phyloP scores from a whole-genome alignment of 441 rosid species.

The Bocquillonia castaneifolia region DNA sequence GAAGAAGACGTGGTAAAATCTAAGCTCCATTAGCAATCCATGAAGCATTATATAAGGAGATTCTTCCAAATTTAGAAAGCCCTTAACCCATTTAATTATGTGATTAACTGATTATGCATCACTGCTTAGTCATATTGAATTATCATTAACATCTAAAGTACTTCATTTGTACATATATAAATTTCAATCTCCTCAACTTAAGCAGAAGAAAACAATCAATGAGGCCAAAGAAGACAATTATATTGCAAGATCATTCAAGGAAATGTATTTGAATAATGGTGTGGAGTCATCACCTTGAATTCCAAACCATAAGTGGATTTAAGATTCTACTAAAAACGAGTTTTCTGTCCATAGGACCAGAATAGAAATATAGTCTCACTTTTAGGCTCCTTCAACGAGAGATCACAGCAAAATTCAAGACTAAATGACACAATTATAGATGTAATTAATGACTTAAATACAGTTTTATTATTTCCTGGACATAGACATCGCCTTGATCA shows the following conservation, averaged over 20 bases:
- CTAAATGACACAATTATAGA: background rate
- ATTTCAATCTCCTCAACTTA: background rate
- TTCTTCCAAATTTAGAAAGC: constrained; percentile 18
- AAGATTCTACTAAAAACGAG: constrained; percentile 6
- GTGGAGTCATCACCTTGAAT: constrained; percentile 1
- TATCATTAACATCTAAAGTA: constrained; percentile 4
- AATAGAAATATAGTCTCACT: constrained; percentile 11
- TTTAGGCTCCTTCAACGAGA: constrained; percentile 3
- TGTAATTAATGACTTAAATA: background rate
- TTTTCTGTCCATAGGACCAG: constrained; percentile 3
- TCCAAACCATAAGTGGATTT: background rate
- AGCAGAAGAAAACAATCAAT: constrained; percentile 10
- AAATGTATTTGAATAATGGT: constrained; percentile 10
- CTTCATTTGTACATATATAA: background rate
- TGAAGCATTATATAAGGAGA: constrained; percentile 12
- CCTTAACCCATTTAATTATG: constrained; percentile 8
- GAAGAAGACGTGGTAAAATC: constrained; percentile 15
- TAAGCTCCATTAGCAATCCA: constrained; percentile 14
- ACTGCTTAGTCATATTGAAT: constrained; percentile 22
- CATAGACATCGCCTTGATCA: background rate
- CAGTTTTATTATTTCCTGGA: background rate
- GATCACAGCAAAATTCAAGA: background rate
- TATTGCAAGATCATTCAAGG: constrained; percentile 19
- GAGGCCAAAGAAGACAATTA: constrained; percentile 7
- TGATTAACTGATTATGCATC: constrained; percentile 13